Percentiles rank a stretch among this genome's conserved stretches.
Evolutionary conservation across 2,329 filamentous ascomycete species (phyloP).

Genomic region (Arthroderma sp.): DNA sequence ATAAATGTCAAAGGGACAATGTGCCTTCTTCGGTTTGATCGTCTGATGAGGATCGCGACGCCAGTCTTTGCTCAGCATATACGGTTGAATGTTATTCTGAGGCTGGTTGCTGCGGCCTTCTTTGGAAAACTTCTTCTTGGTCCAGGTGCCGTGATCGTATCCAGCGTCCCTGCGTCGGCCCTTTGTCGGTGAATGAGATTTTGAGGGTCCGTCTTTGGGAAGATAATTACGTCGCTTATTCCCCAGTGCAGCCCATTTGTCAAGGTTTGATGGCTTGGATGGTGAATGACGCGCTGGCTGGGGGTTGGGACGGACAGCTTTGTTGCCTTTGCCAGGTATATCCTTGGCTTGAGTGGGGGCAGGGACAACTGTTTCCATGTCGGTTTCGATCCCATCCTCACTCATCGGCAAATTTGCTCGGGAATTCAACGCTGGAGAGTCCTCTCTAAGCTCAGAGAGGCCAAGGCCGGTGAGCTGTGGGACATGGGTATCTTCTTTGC

Average conservation of each 20-base stretch:
- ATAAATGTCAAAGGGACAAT: conserved; percentile 26
- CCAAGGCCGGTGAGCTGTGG: conserved; percentile 37
- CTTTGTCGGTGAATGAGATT: conserved; percentile 29
- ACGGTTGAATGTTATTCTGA: conserved; percentile 22
- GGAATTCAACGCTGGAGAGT: conserved; percentile 39
- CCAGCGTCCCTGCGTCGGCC: conserved; percentile 32
- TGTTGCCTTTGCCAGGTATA: conserved; percentile 3
- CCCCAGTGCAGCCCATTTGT: conserved; percentile 84
- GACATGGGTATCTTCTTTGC: conserved; percentile 38
- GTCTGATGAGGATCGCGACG: conserved; percentile 27
- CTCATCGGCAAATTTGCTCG: conserved; percentile 20
- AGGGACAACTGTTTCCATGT: conserved; percentile 26
- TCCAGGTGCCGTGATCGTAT: conserved; percentile 23
- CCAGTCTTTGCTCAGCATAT: conserved; percentile 33
- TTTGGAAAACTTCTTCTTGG: conserved; percentile 20
- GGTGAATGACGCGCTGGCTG: conserved; percentile 46
- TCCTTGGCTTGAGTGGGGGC: conserved; percentile 61
- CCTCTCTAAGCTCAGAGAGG: conserved; percentile 40
- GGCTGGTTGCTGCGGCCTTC: conserved; percentile 3
- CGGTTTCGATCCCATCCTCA: conserved; percentile 17
- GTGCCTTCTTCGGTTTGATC: conserved; percentile 19
- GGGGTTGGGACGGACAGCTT: neutral
- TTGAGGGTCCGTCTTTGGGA: conserved; percentile 36
- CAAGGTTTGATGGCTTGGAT: conserved; percentile 39
- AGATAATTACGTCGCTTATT: conserved; percentile 63